These are phyloP conservation scores for Salix caprea DNA, from an alignment of 345 rosid species.

Conservation along the genomic window DNA sequence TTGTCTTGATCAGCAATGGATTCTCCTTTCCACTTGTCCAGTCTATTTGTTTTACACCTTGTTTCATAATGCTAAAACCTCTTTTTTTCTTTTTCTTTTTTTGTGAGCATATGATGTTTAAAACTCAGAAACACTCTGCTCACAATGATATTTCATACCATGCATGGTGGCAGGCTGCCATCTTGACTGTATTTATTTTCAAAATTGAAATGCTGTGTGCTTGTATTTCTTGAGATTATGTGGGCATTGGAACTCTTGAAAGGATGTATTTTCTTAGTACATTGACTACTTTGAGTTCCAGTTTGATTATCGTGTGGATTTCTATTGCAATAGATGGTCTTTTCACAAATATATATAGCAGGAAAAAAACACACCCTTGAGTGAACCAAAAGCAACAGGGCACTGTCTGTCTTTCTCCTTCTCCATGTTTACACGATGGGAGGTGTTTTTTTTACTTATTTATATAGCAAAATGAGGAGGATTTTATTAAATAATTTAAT, in stretches of 20 bases:
- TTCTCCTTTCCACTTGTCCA: background rate
- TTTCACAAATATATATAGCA: no score
- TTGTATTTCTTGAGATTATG: background rate
- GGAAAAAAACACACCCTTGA: no score
- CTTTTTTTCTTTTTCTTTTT: background rate
- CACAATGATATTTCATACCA: background rate
- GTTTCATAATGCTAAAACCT: background rate
- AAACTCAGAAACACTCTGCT: background rate
- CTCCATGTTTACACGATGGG: no score
- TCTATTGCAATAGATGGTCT: no score
- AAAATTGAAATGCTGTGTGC: background rate
- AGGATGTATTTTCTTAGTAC: background rate
- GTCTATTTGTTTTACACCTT: background rate
- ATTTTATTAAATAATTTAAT: no score
- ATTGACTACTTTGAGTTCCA: constrained; percentile 2
- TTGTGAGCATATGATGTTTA: background rate
- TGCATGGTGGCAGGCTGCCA: background rate
- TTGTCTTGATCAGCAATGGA: background rate
- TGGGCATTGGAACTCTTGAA: background rate
- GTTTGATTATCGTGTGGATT: background rate
- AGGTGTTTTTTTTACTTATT: no score
- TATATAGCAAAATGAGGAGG: no score
- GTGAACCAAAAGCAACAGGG: no score
- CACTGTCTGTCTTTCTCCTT: no score
- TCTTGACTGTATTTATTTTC: background rate